Evolutionary conservation across 495 filamentous ascomycete species (phyloP).

Genomic region (Penicillium arizonense): DNA sequence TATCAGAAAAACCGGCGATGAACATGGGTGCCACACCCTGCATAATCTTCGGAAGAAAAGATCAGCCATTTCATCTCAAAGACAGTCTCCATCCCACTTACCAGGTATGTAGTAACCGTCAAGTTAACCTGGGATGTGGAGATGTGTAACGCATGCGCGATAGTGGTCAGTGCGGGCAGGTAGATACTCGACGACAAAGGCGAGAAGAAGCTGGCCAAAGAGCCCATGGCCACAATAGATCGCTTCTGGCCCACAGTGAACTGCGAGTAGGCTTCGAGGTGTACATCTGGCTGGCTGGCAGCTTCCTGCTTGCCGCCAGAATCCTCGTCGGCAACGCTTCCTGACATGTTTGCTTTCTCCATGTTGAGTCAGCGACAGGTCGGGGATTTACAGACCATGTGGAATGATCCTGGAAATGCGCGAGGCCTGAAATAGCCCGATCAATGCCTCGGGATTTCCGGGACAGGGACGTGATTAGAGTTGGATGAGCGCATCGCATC

Average conservation of each 20-base stretch:
- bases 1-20: conserved; percentile 38
- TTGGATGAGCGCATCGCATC: not conserved
- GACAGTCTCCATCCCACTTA: conserved; percentile 1
- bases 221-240: conserved; percentile 13
- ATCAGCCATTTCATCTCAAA: not conserved
- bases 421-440: not conserved
- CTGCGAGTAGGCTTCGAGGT: conserved; percentile 1
- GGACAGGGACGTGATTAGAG: conserved; percentile 3
- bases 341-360: not conserved
- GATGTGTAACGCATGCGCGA: conserved; percentile 31
- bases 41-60: conserved; percentile 25
- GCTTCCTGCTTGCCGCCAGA: not conserved
- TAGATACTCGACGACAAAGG: conserved; percentile 46
- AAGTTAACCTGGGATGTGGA: conserved; percentile 40
- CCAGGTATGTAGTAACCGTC: conserved; percentile 45
- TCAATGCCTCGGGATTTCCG: not conserved
- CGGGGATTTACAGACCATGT: conserved; percentile 3
- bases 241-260: conserved; percentile 15
- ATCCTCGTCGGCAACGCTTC: not conserved
- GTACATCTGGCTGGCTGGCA: not conserved
- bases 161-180: conserved; percentile 38
- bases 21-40: conserved; percentile 47
- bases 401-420: not conserved
- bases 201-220: conserved; percentile 32
- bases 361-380: not conserved